These are phyloP conservation scores for Aphanocladium album DNA, from an alignment of 2,329 filamentous ascomycete species.

Conservation along the genomic window DNA sequence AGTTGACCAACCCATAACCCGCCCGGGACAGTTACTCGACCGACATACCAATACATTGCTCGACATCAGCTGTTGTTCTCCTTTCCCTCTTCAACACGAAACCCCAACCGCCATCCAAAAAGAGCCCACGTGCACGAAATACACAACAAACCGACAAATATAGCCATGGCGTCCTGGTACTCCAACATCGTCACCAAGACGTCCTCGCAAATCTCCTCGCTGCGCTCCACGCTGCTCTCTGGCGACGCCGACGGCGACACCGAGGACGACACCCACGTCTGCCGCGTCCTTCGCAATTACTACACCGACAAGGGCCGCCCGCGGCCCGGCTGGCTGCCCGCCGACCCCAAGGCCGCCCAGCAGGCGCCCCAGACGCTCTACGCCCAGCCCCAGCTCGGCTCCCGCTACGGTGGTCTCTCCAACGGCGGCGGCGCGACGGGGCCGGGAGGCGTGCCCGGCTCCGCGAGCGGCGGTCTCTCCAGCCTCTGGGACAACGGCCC, in stretches of 20 bases:
- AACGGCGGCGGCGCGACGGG: slow-evolving; percentile 28
- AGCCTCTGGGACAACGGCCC: slow-evolving; percentile 53
- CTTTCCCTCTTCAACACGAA: not conserved
- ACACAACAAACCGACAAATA: not conserved
- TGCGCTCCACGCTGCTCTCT: slow-evolving; percentile 64
- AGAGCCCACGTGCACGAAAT: not conserved
- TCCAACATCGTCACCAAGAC: slow-evolving; percentile 65
- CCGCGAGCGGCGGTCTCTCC: slow-evolving; percentile 36
- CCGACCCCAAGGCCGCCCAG: slow-evolving; percentile 67
- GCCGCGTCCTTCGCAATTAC: slow-evolving; percentile 86
- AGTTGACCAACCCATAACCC: not conserved
- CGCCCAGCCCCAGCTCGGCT: slow-evolving; percentile 44
- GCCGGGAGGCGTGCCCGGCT: not conserved
- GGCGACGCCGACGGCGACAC: slow-evolving; percentile 65
- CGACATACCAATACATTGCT: not conserved
- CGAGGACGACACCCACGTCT: slow-evolving; percentile 91
- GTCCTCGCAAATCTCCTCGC: slow-evolving; percentile 59
- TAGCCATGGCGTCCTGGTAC: slow-evolving; percentile 73
- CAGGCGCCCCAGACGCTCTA: slow-evolving; percentile 53
- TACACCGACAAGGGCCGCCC: slow-evolving; percentile 82
- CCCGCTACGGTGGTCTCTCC: slow-evolving; percentile 47
- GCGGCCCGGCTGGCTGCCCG: slow-evolving; percentile 82
- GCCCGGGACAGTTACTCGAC: not conserved
- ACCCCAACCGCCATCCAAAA: not conserved
- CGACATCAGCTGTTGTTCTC: not conserved